Evolutionary conservation across 352 stramenopile species (phyloP).

Genomic region (Pythium volutum): DNA sequence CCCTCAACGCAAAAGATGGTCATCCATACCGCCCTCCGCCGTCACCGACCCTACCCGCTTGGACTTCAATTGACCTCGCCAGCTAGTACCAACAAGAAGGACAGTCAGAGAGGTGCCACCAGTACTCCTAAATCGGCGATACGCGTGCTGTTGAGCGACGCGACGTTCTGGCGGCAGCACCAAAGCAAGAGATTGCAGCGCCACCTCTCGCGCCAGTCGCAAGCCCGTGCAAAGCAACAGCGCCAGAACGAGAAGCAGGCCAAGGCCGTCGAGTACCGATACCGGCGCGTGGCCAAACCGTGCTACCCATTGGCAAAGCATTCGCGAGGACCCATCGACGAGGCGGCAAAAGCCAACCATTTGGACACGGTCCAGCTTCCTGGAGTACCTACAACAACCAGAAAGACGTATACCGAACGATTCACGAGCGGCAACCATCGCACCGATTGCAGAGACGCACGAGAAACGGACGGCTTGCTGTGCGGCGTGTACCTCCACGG

Average conservation of each 20-base stretch:
- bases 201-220: slow-evolving; percentile 54
- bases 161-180: slow-evolving; percentile 39
- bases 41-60: slow-evolving; percentile 2
- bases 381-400: neutral
- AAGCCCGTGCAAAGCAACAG: slow-evolving; percentile 33
- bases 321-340: too few species aligned
- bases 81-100: neutral
- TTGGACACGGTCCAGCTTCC: neutral
- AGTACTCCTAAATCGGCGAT: slow-evolving; percentile 3
- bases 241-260: slow-evolving; percentile 16
- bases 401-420: slow-evolving; percentile 8
- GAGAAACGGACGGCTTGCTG: slow-evolving; percentile 18
- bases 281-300: slow-evolving; percentile 16
- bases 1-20: slow-evolving; percentile 1
- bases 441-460: neutral
- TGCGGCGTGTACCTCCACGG: slow-evolving; percentile 58
- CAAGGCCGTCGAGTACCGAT: slow-evolving; percentile 23
- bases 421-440: neutral
- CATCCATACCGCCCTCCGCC: slow-evolving; percentile 3
- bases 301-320: slow-evolving; percentile 17
- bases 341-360: neutral
- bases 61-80: neutral
- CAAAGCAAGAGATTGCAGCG: slow-evolving; percentile 53
- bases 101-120: neutral
- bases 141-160: slow-evolving; percentile 19